These are phyloP conservation scores for Pythium phragmitis DNA, from an alignment of 352 stramenopile genomes.

Conservation along the genomic window DNA sequence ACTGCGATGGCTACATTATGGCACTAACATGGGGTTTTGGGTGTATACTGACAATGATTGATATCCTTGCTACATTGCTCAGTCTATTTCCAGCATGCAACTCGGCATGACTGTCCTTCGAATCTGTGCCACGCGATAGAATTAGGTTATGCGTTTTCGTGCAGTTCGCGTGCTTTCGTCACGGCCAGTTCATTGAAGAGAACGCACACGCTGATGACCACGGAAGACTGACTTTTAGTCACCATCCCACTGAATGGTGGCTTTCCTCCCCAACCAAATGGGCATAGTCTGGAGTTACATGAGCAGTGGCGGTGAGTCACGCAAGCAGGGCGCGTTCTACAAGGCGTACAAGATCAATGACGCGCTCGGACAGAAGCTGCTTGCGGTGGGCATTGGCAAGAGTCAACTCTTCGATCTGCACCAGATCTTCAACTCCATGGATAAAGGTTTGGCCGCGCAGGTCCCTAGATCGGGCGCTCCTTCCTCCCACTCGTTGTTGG, in stretches of 20 bases:
- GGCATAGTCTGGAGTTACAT: constrained; percentile 13
- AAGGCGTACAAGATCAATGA: constrained; percentile 43
- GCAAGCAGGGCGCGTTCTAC: constrained; percentile 26
- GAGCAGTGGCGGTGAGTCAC: neutral
- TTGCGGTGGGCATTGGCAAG: constrained; percentile 43
- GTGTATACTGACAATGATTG: too few species aligned
- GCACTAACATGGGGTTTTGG: too few species aligned
- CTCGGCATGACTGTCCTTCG: too few species aligned
- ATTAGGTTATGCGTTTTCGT: too few species aligned
- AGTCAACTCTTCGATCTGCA: constrained; percentile 48
- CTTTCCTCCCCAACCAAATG: constrained; percentile 1
- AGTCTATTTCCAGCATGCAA: too few species aligned
- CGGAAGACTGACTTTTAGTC: too few species aligned
- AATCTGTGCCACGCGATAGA: too few species aligned
- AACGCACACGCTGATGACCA: too few species aligned
- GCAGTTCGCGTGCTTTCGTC: too few species aligned
- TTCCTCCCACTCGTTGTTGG: neutral
- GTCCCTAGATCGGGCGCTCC: neutral
- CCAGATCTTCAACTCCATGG: constrained; percentile 57
- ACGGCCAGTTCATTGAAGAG: too few species aligned
- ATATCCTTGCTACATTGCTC: too few species aligned
- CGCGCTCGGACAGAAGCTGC: constrained; percentile 36
- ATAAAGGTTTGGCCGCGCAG: constrained; percentile 32
- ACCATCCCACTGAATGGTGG: neutral
- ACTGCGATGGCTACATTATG: too few species aligned